These are phyloP conservation scores for Candida parachauliodes DNA, from an alignment of 805 yeast genomes.

Conservation along the genomic window DNA sequence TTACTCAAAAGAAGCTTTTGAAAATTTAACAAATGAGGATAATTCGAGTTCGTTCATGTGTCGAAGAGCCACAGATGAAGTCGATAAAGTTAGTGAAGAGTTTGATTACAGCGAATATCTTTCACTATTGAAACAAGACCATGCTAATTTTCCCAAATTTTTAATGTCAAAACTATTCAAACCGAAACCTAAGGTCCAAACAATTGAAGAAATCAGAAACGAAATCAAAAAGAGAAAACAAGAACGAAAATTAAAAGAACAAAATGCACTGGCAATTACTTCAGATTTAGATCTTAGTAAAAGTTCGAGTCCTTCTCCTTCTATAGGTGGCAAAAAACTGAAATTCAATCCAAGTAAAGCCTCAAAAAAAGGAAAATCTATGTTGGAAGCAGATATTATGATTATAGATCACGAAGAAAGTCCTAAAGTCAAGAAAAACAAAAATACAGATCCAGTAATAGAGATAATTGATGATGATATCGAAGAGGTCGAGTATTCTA, in stretches of 20 bases:
- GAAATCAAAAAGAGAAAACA: no score
- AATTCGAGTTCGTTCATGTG: slow-evolving; percentile 33
- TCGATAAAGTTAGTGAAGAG: slow-evolving; percentile 27
- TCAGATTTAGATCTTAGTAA: background rate
- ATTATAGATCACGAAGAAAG: no score
- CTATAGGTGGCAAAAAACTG: no score
- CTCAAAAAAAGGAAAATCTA: no score
- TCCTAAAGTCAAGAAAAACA: no score
- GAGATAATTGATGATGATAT: no score
- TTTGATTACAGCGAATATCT: slow-evolving; percentile 39
- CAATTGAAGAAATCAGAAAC: slow-evolving; percentile 6
- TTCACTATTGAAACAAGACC: slow-evolving; percentile 19
- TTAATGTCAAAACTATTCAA: slow-evolving; percentile 16
- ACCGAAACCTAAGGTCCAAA: background rate
- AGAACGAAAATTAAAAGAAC: slow-evolving; percentile 8
- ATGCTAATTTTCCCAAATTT: slow-evolving; percentile 26
- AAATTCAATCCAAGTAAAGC: no score
- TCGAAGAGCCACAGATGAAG: slow-evolving; percentile 38
- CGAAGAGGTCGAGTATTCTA: no score
- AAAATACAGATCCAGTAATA: no score
- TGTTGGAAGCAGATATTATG: no score
- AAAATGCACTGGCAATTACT: background rate
- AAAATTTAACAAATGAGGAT: slow-evolving; percentile 26
- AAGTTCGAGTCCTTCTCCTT: slow-evolving; percentile 6
- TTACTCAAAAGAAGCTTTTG: slow-evolving; percentile 32